Conservation (phyloP, 371 early-diverging fungal species). For the Haplosporangium sp. region DNA sequence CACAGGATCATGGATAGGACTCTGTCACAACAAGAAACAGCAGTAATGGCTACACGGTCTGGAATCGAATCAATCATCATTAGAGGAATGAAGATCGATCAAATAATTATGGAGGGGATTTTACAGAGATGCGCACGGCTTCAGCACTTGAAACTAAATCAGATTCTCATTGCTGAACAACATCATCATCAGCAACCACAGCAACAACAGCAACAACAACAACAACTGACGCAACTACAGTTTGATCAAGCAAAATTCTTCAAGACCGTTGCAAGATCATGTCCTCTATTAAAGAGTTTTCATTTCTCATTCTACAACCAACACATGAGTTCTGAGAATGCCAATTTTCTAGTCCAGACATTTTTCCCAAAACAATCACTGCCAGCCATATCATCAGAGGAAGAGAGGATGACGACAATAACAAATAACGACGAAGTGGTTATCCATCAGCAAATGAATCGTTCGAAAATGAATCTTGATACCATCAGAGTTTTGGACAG, state of each 20-base stretch:
- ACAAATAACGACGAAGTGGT: too few species aligned
- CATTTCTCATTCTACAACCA: conserved; percentile 11
- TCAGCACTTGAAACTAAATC: not conserved
- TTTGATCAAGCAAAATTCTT: conserved; percentile 5
- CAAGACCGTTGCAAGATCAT: not conserved
- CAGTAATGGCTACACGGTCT: not conserved
- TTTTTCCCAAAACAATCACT: not conserved
- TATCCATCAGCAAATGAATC: too few species aligned
- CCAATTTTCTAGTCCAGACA: not conserved
- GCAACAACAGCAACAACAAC: not conserved
- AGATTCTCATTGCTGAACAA: not conserved
- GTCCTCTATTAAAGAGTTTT: conserved; percentile 6
- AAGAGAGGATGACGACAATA: too few species aligned
- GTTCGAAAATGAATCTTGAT: not conserved
- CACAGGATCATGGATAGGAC: too few species aligned
- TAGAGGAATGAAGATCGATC: conserved; percentile 7
- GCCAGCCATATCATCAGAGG: too few species aligned
- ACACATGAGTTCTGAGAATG: conserved; percentile 1
- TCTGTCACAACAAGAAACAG: too few species aligned
- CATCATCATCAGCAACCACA: too few species aligned
- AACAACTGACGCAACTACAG: not conserved
- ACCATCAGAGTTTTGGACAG: not conserved
- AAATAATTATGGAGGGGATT: conserved; percentile 1
- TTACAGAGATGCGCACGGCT: conserved; percentile 1
- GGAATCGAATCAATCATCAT: conserved; percentile 6